Conservation (phyloP, 129 eudicot species). For the Scalesia atractyloides region DNA sequence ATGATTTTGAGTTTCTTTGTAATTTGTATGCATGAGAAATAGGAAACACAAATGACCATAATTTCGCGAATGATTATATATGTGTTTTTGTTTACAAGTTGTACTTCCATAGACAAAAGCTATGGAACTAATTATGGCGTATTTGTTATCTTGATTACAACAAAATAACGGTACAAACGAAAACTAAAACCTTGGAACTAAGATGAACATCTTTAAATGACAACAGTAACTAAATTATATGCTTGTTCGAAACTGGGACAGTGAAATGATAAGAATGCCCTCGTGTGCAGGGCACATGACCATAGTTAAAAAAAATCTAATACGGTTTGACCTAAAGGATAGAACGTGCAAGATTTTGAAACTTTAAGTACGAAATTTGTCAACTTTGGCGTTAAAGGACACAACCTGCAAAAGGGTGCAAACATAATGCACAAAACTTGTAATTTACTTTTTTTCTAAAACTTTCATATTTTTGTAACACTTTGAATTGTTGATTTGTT, state of each 20-base stretch:
- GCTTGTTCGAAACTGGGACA: neutral
- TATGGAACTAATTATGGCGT: neutral
- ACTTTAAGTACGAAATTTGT: no score
- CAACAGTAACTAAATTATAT: neutral
- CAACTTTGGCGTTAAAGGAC: no score
- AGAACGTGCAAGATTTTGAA: no score
- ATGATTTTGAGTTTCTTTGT: slow-evolving; percentile 13
- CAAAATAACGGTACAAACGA: neutral
- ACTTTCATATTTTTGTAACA: no score
- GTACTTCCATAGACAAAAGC: neutral
- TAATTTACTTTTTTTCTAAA: no score
- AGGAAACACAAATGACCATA: neutral
- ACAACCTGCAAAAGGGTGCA: no score
- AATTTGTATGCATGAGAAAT: slow-evolving; percentile 5
- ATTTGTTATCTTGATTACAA: neutral
- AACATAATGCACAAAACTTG: no score
- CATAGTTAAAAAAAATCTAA: no score
- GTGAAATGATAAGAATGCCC: no score
- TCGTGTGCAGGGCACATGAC: no score
- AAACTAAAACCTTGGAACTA: neutral
- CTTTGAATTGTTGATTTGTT: no score
- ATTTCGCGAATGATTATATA: neutral
- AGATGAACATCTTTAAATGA: neutral
- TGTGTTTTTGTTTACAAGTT: slow-evolving; percentile 12
- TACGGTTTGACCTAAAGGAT: no score